Evolutionary conservation across 169 alveolate genomes (phyloP).

Genomic region (Plasmodium gonderi): DNA sequence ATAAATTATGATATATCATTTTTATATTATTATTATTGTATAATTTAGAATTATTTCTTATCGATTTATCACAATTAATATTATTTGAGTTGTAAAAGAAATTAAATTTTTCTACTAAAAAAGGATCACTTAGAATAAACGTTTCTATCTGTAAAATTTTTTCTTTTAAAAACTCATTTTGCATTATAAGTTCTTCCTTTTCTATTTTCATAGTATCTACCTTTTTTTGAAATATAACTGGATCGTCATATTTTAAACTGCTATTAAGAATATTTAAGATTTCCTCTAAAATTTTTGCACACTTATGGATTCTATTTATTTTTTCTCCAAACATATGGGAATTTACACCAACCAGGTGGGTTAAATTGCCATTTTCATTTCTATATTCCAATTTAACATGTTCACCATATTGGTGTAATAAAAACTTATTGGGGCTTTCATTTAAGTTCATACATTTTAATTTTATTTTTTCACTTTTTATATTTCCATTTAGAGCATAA

Average conservation of each 20-base stretch:
- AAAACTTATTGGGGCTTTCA: background rate
- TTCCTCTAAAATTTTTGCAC: constrained; percentile 35
- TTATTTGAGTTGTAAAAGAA: background rate
- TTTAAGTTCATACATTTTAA: background rate
- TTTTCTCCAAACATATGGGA: constrained; percentile 1
- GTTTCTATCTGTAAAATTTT: constrained; percentile 71
- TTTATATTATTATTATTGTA: constrained; percentile 13
- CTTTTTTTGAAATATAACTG: constrained; percentile 25
- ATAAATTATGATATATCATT: constrained; percentile 1
- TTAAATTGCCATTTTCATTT: background rate
- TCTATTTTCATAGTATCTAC: constrained; percentile 27
- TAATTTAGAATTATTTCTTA: constrained; percentile 14
- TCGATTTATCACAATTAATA: background rate
- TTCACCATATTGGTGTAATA: background rate
- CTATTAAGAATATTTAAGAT: constrained; percentile 16
- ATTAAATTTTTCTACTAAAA: constrained; percentile 66
- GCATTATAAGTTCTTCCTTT: constrained; percentile 29
- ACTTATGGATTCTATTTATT: constrained; percentile 22
- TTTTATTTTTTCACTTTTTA: background rate
- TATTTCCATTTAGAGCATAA: background rate
- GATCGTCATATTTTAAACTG: constrained; percentile 56
- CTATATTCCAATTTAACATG: background rate
- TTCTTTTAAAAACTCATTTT: constrained; percentile 48
- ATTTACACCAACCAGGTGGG: background rate
- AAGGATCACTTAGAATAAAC: constrained; percentile 73